Conservation (phyloP, 2,329 filamentous ascomycete genomes). For the Stachybotrys echinatus region DNA sequence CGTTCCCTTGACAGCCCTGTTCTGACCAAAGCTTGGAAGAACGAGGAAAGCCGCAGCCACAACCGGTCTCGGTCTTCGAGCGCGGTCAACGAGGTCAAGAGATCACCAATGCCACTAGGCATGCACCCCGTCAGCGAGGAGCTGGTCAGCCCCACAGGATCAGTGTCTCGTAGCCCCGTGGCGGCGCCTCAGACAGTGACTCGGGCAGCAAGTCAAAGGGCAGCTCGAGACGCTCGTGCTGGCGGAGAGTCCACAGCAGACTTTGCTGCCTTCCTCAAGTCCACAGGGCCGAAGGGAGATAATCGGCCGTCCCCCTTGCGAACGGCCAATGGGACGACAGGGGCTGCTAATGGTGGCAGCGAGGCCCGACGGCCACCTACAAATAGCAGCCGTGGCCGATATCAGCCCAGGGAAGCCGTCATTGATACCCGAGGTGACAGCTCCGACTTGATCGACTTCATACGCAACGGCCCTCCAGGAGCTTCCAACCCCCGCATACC, state of each 20-base stretch:
- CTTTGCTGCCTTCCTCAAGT: conserved; percentile 85
- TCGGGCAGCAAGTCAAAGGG: background rate
- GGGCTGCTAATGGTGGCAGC: conserved; percentile 28
- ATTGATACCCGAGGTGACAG: conserved; percentile 61
- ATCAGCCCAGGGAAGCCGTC: conserved; percentile 68
- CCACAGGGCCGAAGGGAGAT: conserved; percentile 65
- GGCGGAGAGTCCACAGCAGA: conserved; percentile 69
- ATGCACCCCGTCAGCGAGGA: conserved; percentile 2
- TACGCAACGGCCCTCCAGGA: conserved; percentile 75
- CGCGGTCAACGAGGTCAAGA: conserved; percentile 28
- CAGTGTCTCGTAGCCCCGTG: background rate
- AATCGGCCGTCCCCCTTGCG: conserved; percentile 28
- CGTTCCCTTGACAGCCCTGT: conserved; percentile 38
- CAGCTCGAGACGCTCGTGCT: conserved; percentile 67
- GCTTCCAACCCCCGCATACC: conserved; percentile 66
- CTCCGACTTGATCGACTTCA: conserved; percentile 91
- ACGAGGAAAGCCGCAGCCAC: conserved; percentile 37
- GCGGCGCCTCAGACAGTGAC: background rate
- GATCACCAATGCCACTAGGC: conserved; percentile 12
- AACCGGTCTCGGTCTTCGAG: conserved; percentile 46
- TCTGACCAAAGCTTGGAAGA: conserved; percentile 36
- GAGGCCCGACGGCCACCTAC: conserved; percentile 33
- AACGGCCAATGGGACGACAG: conserved; percentile 22
- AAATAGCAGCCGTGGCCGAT: conserved; percentile 42
- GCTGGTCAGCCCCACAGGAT: background rate